Evolutionary conservation across 2,329 filamentous ascomycete genomes (phyloP), one percentile per base, ranked within the genome.

Genomic region (Claviceps maximensis): DNA sequence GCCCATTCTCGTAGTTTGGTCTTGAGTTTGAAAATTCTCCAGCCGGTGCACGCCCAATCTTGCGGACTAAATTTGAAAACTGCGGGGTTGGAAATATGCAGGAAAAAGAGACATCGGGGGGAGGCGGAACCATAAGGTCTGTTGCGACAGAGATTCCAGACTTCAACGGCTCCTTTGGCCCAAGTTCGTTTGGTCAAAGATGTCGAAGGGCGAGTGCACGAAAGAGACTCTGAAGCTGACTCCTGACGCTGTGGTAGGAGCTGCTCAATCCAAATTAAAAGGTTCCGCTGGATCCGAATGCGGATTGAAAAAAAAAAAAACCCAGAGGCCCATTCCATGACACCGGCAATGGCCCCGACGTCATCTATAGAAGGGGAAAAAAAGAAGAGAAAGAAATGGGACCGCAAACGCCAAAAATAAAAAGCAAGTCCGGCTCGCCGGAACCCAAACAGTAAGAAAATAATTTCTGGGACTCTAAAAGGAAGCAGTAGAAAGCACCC

Each of bases 401-500:
- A 50, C n/a, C 38, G 25, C 33, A 50, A 38, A 50, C 48, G 48
- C 48, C 54, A 52, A 48, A 46, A 60, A 58, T 42, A 60, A 59
- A 58, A 56, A 57, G 58, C 58, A 57, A 56, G 59, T 55, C 60
- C 62, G 52, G 59, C 57, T 54, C 57, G 58, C 55, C 55, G 8
- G 44, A 42, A 50, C 50, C 41, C 53, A 56, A 63, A 58, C 56
- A 54, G 53, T 59, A 58, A 58, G 55, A 58, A 58, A 61, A 59
- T 58, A 58, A 61, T 60, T 60, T 58, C 62, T 59, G 57, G 7
- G 13, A n/a, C 40, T 33, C 13, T 13, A 62, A 62, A 60, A 57
- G 61, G 60, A 60, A 56, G 61, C 29, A 38, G 31, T 9, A 36
- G 38, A 59, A 56, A 40, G 59, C 61, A 66, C 58, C 59, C 59